Evolutionary conservation across 345 rosid species (phyloP), one percentile per base, ranked within the genome.

Genomic region (Erysimum cheiranthoides): DNA sequence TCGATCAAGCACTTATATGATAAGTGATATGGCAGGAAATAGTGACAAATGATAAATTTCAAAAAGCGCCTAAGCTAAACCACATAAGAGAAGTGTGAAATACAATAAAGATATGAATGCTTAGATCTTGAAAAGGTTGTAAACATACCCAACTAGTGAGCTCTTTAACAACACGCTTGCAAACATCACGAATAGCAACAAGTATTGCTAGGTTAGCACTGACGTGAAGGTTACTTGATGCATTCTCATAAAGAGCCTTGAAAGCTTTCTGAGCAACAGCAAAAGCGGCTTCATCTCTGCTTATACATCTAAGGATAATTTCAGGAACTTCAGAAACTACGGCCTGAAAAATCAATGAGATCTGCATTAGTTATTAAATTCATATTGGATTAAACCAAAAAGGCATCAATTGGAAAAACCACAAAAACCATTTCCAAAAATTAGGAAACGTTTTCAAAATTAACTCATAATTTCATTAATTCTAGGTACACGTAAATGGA

Each of bases 181-280:
- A 90, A 60, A 95, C 93, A 84, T 92, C 99, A 75, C 97, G 93
- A 78, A 95, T 84, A 54, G 94, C 93, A 61, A 86, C 91, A 68
- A 95, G 85, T 76, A 95, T 89, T 54, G 90, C 94, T 54, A 95
- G 90, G 83, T 90, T 87, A 51, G 93, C 85, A 82, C 79, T 85
- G 63, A 89, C 87, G 73, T 86, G 96, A 72, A 87, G 89, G 57
- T 53, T 86, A 82, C 89, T 90, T 35, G 93, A 87, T 47, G 93
- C 85, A 79, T 90, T 88, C 77, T 92, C 99, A 82, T 89, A 92
- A 71, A 95, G 81, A 58, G 97, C 93, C 84, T 81, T 85, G 85
- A 95, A 95, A 71, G 91, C 97, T 96, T 87, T 95, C 78, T 92
- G 99, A 59, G 99, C 97, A 30, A 95, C 97, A 70, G 99, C 98